Base-by-base conservation (phyloP, 2,329 filamentous ascomycete species). In the Beauveria scarabaeidicola region DNA sequence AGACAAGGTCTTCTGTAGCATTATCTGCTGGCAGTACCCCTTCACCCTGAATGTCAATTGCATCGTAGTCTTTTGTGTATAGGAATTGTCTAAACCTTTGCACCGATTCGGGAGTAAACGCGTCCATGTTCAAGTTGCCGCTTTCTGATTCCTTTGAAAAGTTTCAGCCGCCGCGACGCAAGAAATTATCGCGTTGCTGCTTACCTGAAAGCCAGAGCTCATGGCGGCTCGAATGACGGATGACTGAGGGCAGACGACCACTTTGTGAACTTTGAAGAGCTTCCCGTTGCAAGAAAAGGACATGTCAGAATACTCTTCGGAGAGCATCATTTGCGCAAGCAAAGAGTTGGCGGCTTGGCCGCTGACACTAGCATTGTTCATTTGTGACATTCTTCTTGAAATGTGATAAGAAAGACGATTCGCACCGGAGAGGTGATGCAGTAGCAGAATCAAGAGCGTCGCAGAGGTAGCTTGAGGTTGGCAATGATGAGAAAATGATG, bases 211-310 rank as follows among this genome's bases (percentile, higher is more conserved):
- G n/a, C 27, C 36, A 2, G 55, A 19, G 2, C 9, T 29, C 13
- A 52, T 0, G n/a, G 47, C 47, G 8, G 38, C 47, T 9, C 17
- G 36, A 36, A 58, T 52, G 0, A 58, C 55, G 3, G 38, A 23
- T 1, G 47, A 58, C 9, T 52, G 55, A 5, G 47, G 27, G 2
- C 47, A 52, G 23, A 58, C 55, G 4, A 58, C 47, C 1, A 15
- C 38, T 32, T 60, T 56, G 57, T 65, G 63, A 15, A 60, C 60
- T 23, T 55, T 56, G n/a, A 58, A 52, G 2, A 23, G 1, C 13
- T 51, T 19, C 4, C 47, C 23, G 10, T 32, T 9, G 25, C 55
- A 52, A 19, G 25, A 44, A 17, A 58, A 58, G 2, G 5, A 6
- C 25, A 52, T 2, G 38, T 51, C 55, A 10, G 38, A 58, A 23